These are phyloP conservation scores for Avicennia marina DNA, from an alignment of 257 asterid genomes.

Conservation along the genomic window DNA sequence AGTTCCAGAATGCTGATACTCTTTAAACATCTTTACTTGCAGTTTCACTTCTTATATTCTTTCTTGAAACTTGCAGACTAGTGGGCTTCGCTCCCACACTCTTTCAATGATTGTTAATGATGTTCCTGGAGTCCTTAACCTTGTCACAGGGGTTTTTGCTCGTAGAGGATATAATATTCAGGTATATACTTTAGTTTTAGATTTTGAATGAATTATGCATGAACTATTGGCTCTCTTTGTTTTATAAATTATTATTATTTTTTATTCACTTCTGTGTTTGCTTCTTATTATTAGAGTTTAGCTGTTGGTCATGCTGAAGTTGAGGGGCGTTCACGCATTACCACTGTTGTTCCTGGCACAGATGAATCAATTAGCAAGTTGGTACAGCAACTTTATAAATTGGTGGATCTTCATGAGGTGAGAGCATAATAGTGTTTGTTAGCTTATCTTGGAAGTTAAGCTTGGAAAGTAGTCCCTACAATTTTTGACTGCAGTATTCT, in stretches of 20 bases:
- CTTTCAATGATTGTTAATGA: slow-evolving; percentile 91
- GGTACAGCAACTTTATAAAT: slow-evolving; percentile 79
- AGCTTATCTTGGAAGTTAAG: slow-evolving; percentile 7
- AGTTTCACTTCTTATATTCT: slow-evolving; percentile 21
- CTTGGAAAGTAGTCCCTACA: no score
- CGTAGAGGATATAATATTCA: slow-evolving; percentile 98
- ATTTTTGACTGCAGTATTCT: no score
- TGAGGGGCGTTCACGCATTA: slow-evolving; percentile 93
- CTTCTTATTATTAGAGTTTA: slow-evolving; percentile 60
- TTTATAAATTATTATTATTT: slow-evolving; percentile 4
- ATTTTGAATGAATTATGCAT: slow-evolving; percentile 12
- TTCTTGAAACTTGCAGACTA: slow-evolving; percentile 50
- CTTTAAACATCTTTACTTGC: background rate
- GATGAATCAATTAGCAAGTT: slow-evolving; percentile 81
- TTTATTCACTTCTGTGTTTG: slow-evolving; percentile 10
- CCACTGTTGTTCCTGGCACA: slow-evolving; percentile 98
- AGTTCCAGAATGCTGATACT: slow-evolving; percentile 6
- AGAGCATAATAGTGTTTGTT: slow-evolving; percentile 26
- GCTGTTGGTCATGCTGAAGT: slow-evolving; percentile 97
- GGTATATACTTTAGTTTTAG: slow-evolving; percentile 33
- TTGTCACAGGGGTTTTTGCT: slow-evolving; percentile 88
- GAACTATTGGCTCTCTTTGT: background rate
- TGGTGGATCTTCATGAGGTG: slow-evolving; percentile 94
- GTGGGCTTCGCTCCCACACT: slow-evolving; percentile 93
- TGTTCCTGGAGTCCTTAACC: slow-evolving; percentile 95